Conservation (phyloP, 2,329 filamentous ascomycete genomes). For the Cercospora sojina region DNA sequence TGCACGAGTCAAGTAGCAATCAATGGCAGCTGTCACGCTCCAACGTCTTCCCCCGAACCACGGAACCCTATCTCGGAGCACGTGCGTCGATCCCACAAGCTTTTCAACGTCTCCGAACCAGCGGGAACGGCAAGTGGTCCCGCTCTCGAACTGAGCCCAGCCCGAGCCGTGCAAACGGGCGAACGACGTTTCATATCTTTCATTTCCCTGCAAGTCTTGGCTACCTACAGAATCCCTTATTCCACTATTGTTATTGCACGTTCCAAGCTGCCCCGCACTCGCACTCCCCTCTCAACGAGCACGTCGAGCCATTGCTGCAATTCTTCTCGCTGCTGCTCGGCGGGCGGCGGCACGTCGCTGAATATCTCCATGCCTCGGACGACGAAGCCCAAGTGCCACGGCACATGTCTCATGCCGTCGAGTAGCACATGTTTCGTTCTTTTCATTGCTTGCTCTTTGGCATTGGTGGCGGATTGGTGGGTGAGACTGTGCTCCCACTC, state of each 20-base stretch:
- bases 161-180: not conserved
- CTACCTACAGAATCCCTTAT: not conserved
- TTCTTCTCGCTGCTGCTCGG: conserved; percentile 40
- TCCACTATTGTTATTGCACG: not conserved
- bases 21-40: not conserved
- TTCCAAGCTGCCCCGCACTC: conserved; percentile 41
- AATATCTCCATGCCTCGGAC: conserved; percentile 55
- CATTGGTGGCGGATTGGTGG: conserved; percentile 3
- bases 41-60: not conserved
- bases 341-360: not conserved
- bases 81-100: not conserved
- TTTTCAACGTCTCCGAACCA: not conserved
- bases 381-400: conserved; percentile 63
- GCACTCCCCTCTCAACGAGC: conserved; percentile 61
- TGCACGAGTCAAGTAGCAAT: not conserved
- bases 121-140: not conserved
- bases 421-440: conserved; percentile 56
- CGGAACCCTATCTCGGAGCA: not conserved
- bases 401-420: conserved; percentile 56
- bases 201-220: not conserved
- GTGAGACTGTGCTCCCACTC: conserved; percentile 27
- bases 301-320: conserved; percentile 55
- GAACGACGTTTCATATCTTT: not conserved
- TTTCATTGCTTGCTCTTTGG: conserved; percentile 37
- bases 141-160: no score